Percentiles rank a stretch among this genome's conserved stretches.
phyloP scores from a whole-genome alignment of 129 eudicot species.

The Helianthus annuus region DNA sequence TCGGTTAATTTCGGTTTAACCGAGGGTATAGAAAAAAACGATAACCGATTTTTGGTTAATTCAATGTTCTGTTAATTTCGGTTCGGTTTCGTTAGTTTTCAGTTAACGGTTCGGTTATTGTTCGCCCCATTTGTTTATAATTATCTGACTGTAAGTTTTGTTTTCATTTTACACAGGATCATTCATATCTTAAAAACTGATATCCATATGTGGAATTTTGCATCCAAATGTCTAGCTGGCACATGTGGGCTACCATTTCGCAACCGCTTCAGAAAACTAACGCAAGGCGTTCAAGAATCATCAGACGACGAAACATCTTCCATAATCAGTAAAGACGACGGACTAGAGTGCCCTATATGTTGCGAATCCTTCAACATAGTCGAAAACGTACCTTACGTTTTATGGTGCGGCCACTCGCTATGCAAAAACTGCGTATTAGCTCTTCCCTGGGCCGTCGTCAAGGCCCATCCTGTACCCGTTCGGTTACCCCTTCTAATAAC shows the following conservation, averaged over 20 bases:
- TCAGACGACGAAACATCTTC: conserved; percentile 73
- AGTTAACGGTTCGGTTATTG: no score
- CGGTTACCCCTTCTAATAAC: conserved; percentile 69
- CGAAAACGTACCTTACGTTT: conserved; percentile 62
- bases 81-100: no score
- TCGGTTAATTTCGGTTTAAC: no score
- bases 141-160: background rate
- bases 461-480: conserved; percentile 53
- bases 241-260: conserved; percentile 45
- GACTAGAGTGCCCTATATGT: conserved; percentile 70
- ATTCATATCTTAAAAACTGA: background rate
- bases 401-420: conserved; percentile 76
- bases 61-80: no score
- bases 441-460: conserved; percentile 55
- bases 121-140: no score
- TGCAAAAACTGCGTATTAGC: conserved; percentile 64
- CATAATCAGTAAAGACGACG: conserved; percentile 50
- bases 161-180: background rate
- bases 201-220: conserved; percentile 59
- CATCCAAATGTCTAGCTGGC: conserved; percentile 65
- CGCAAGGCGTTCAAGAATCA: conserved; percentile 34
- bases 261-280: conserved; percentile 41
- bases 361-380: conserved; percentile 71
- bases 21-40: no score
- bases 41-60: no score